A percentile compares a stretch with the other conserved stretches of the same genome.
phyloP scores from a whole-genome alignment of 441 rosid genomes.

The Adansonia madagascariensis region DNA sequence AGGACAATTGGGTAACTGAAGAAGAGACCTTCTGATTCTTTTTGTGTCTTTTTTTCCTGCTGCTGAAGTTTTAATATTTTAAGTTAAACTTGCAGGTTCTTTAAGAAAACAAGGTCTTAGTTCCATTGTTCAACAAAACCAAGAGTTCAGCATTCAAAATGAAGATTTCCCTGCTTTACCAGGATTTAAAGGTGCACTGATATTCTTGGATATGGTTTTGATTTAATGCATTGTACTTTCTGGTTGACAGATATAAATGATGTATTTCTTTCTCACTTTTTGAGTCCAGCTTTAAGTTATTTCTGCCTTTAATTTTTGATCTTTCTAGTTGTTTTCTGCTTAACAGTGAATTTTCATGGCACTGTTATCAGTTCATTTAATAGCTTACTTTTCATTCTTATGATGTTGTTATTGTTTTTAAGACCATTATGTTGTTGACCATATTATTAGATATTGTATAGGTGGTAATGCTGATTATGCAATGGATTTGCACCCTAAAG shows the following conservation, averaged over 20 bases:
- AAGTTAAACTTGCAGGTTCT: constrained; percentile 57
- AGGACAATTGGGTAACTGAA: constrained; percentile 83
- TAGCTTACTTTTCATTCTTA: background rate
- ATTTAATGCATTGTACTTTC: background rate
- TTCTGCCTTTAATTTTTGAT: background rate
- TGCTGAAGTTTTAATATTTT: constrained; percentile 27
- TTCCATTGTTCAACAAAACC: constrained; percentile 94
- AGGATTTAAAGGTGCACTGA: constrained; percentile 78
- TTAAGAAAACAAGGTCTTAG: constrained; percentile 83
- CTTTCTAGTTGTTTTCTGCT: background rate
- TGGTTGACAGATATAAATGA: background rate
- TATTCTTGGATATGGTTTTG: constrained; percentile 25
- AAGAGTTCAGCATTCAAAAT: constrained; percentile 97
- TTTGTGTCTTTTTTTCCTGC: constrained; percentile 17
- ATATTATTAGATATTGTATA: constrained; percentile 41
- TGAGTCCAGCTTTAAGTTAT: constrained; percentile 3
- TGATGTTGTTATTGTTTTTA: background rate
- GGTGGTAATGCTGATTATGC: constrained; percentile 87
- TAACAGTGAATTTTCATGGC: background rate
- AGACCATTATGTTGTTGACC: constrained; percentile 31
- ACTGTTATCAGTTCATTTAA: background rate
- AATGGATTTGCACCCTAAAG: constrained; percentile 94
- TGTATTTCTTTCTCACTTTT: constrained; percentile 9
- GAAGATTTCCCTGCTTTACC: constrained; percentile 99
- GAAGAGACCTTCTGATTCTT: constrained; percentile 19